These are phyloP conservation scores for Stephania japonica DNA, from an alignment of 164 flowering plant genomes.

Conservation along the genomic window DNA sequence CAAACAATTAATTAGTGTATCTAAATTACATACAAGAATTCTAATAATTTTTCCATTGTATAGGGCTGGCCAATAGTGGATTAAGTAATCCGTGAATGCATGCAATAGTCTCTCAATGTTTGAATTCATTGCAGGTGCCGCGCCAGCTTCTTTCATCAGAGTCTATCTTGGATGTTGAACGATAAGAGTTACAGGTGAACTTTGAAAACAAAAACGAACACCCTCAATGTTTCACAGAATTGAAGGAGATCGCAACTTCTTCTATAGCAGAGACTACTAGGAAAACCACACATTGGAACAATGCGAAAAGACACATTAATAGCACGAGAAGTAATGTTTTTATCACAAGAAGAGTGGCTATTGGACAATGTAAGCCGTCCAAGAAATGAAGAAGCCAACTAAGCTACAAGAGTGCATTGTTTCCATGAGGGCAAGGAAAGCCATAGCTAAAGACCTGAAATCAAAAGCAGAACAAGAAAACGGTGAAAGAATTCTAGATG, in stretches of 20 bases:
- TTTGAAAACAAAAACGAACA: too few relatives aligned
- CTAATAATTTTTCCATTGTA: not conserved
- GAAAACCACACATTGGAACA: too few relatives aligned
- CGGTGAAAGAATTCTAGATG: not conserved
- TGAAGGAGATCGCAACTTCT: too few relatives aligned
- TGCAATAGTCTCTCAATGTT: not conserved
- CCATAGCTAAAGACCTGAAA: conserved; percentile 1
- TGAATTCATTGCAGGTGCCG: too few relatives aligned
- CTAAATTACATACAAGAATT: not conserved
- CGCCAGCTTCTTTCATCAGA: too few relatives aligned
- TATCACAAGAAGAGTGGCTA: not conserved
- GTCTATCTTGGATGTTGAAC: too few relatives aligned
- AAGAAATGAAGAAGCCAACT: not conserved
- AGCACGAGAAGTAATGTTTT: too few relatives aligned
- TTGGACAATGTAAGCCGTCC: not conserved
- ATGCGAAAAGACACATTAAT: too few relatives aligned
- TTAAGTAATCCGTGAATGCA: not conserved
- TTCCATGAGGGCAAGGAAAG: not conserved
- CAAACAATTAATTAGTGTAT: not conserved
- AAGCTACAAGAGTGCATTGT: not conserved
- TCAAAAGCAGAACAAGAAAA: conserved; percentile 1
- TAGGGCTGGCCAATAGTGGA: not conserved
- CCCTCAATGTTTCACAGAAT: too few relatives aligned
- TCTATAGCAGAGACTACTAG: too few relatives aligned
- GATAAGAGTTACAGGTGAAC: too few relatives aligned